Percentiles rank a stretch among this genome's conserved stretches.
Conservation (phyloP, 345 rosid genomes). For the Rhodamnia argentea region DNA sequence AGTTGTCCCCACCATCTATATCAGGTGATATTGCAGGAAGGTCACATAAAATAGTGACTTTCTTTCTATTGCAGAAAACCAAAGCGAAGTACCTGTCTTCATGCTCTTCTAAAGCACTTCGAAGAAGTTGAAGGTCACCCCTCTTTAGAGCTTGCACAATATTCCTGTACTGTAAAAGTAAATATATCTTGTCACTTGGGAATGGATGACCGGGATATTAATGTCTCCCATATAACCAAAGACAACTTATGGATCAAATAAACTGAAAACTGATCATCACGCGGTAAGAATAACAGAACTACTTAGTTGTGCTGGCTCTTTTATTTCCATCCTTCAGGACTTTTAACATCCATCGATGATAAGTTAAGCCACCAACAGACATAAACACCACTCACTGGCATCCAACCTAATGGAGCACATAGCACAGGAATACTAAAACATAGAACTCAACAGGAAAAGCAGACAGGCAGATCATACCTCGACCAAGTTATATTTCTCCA, state of each 20-base stretch:
- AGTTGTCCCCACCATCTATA: not conserved
- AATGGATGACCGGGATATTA: not conserved
- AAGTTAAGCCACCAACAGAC: not conserved
- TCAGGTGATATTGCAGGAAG: not conserved
- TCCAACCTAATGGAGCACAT: not conserved
- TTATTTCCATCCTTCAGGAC: not conserved
- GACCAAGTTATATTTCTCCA: slow-evolving; percentile 53
- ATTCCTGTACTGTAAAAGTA: slow-evolving; percentile 49
- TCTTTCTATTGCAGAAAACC: not conserved
- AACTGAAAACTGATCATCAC: not conserved
- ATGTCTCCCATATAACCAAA: not conserved
- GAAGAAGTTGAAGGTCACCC: slow-evolving; percentile 89
- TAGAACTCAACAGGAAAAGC: not conserved
- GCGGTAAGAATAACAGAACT: not conserved
- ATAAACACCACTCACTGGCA: not conserved
- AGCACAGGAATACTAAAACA: not conserved
- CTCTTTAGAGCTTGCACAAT: slow-evolving; percentile 58
- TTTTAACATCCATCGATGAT: not conserved
- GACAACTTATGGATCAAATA: not conserved
- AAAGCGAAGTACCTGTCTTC: slow-evolving; percentile 56
- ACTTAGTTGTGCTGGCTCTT: not conserved
- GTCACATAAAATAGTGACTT: not conserved
- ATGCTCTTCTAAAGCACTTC: slow-evolving; percentile 76
- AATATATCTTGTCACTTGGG: not conserved
- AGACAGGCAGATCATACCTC: slow-evolving; percentile 44